Percentiles rank a stretch among this genome's conserved stretches.
These are phyloP conservation scores for Tylopilus cervinicoccineus DNA, from an alignment of 768 basidiomycete species.

Conservation along the genomic window DNA sequence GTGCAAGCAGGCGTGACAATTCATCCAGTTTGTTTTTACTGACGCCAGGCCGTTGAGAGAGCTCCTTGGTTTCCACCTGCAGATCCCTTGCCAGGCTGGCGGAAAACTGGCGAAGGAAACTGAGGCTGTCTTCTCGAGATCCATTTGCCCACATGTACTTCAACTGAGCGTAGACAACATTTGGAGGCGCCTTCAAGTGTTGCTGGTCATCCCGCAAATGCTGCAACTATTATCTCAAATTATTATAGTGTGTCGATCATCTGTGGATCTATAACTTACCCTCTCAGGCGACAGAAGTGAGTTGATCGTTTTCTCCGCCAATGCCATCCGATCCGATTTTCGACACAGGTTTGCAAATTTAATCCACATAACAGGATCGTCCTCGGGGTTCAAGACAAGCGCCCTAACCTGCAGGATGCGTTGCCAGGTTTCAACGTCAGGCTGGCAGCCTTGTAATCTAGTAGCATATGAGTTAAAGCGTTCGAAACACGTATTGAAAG, in stretches of 20 bases:
- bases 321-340: conserved; percentile 88
- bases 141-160: conserved; percentile 95
- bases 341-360: conserved; percentile 98
- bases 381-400: conserved; percentile 86
- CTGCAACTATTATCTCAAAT: conserved; percentile 32
- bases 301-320: conserved; percentile 96
- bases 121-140: conserved; percentile 71
- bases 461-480: background rate
- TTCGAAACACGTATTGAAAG: background rate
- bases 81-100: conserved; percentile 72
- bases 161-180: conserved; percentile 93
- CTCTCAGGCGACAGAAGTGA: conserved; percentile 78
- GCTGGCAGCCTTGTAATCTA: conserved; percentile 92
- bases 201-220: conserved; percentile 50
- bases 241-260: background rate
- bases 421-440: conserved; percentile 99
- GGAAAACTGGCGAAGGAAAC: conserved; percentile 80
- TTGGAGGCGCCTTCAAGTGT: conserved; percentile 76
- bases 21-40: conserved; percentile 61
- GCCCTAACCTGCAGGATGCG: conserved; percentile 94
- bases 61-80: conserved; percentile 52
- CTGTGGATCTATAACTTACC: conserved; percentile 32
- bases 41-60: conserved; percentile 46
- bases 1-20: conserved; percentile 83
- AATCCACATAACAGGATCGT: conserved; percentile 98